These are phyloP conservation scores for Kwoniella sp. DNA, from an alignment of 768 basidiomycete genomes.

Conservation along the genomic window DNA sequence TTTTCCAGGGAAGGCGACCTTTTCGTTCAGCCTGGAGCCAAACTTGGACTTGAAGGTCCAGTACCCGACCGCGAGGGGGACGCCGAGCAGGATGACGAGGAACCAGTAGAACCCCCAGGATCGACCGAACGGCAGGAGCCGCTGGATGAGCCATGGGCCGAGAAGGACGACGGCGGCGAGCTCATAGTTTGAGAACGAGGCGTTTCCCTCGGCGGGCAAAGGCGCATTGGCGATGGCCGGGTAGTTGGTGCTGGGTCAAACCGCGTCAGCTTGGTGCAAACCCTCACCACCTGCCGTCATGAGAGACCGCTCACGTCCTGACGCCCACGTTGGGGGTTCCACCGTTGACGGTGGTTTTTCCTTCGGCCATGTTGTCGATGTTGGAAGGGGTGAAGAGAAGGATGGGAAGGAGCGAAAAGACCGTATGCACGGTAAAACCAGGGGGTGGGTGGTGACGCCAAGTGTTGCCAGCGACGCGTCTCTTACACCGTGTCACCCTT, in stretches of 20 bases:
- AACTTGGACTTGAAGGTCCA: slow-evolving; percentile 83
- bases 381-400: background rate
- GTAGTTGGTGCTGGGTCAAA: slow-evolving; percentile 31
- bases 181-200: slow-evolving; percentile 54
- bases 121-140: slow-evolving; percentile 73
- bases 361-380: slow-evolving; percentile 9
- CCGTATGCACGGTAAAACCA: no score
- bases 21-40: slow-evolving; percentile 71
- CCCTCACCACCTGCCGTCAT: no score
- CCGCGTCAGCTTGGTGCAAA: background rate
- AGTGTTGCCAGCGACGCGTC: no score
- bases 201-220: slow-evolving; percentile 50
- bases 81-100: slow-evolving; percentile 66
- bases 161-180: slow-evolving; percentile 71
- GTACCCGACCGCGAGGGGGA: slow-evolving; percentile 77
- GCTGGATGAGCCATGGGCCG: slow-evolving; percentile 80
- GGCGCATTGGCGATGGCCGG: slow-evolving; percentile 46
- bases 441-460: no score
- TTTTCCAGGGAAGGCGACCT: slow-evolving; percentile 76
- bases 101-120: slow-evolving; percentile 83
- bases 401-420: background rate
- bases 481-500: no score
- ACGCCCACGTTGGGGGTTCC: background rate
- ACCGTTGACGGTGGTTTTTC: slow-evolving; percentile 7
- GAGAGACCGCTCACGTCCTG: slow-evolving; percentile 8